Evolutionary conservation across 2,329 filamentous ascomycete species (phyloP), one percentile per base, ranked within the genome.

Genomic region (Parascedosporium putredinis): DNA sequence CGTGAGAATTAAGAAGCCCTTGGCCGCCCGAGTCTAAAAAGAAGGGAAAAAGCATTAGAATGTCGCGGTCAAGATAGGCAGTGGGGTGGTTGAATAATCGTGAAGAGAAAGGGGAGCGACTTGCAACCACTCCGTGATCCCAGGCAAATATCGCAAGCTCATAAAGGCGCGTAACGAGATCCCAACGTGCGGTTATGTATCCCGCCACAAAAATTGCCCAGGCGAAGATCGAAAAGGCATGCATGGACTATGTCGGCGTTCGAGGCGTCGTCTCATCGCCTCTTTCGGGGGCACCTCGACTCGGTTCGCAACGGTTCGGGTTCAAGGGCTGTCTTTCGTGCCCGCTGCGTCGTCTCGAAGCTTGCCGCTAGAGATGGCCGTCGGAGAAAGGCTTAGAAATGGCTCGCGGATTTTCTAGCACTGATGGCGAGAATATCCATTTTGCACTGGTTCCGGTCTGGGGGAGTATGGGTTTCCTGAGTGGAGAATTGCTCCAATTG

Each of bases 101-200:
- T 7, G 18, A 27, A 9, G 14, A 25, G 18, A 36, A 22, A 25
- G 24, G 22, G 45, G 33, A 50, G 20, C 34, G 38, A 73, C 84
- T 62, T 73, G 95, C 89, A 65, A 97, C 86, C 61, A 98, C 93
- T 64, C 91, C 89, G 87, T 97, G 88, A 68, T 97, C 87, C 89
- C 90, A 96, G 58, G 94, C 93, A 67, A 97, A 98, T 57, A 95
- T 86, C 58, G 88, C 86, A 61, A 98, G 81, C 71, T 98, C 91
- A 84, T 96, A 95, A 61, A 97, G 78, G 62, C 90, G 84, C 60
- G 91, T 96, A 58, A 96, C 89, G 55, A 98, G 83, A 71, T 97
- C 93, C 90, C 93, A 98, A 76, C 93, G 86, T 65, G 93, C 93
- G 71, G 93, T 98, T 68, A 91, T 97, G 78, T 98, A 98, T 69